phyloP scores from a whole-genome alignment of 495 filamentous ascomycete species.

The Neurospora sp. region DNA sequence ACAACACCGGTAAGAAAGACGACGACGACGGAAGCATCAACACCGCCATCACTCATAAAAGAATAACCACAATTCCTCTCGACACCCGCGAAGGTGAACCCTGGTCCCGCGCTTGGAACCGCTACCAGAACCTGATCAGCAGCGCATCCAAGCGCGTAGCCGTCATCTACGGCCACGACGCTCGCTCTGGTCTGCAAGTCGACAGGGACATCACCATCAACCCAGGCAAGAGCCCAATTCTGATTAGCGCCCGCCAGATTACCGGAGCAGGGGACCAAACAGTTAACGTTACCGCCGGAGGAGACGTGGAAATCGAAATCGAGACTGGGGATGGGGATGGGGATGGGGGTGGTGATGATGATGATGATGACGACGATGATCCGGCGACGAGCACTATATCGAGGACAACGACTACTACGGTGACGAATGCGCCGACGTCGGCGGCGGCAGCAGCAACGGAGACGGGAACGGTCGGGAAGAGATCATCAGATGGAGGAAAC shows the following conservation, averaged over 20 bases:
- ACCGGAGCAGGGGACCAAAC: not conserved
- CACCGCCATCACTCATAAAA: not conserved
- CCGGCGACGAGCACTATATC: not conserved
- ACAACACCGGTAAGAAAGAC: not conserved
- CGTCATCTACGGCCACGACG: constrained; percentile 81
- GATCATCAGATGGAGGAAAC: not conserved
- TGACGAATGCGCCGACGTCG: not conserved
- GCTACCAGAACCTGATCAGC: constrained; percentile 19
- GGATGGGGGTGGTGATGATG: not conserved
- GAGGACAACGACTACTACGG: not conserved
- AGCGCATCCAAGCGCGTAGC: constrained; percentile 28
- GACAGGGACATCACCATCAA: constrained; percentile 11
- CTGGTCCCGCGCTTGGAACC: constrained; percentile 56
- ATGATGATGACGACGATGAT: not conserved
- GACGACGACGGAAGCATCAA: not conserved
- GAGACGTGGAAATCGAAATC: not conserved
- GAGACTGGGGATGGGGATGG: not conserved
- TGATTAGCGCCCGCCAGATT: not conserved
- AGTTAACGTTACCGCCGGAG: not conserved
- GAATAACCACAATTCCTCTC: constrained; percentile 47
- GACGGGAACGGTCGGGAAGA: not conserved
- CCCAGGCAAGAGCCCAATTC: not conserved
- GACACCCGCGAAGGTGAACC: constrained; percentile 44
- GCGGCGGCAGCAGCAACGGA: not conserved
- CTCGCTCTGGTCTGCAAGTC: constrained; percentile 53